A percentile compares a stretch with the other conserved stretches of the same genome.
phyloP scores from a whole-genome alignment of 139 green algal species.

The Asterochloris sp. region DNA sequence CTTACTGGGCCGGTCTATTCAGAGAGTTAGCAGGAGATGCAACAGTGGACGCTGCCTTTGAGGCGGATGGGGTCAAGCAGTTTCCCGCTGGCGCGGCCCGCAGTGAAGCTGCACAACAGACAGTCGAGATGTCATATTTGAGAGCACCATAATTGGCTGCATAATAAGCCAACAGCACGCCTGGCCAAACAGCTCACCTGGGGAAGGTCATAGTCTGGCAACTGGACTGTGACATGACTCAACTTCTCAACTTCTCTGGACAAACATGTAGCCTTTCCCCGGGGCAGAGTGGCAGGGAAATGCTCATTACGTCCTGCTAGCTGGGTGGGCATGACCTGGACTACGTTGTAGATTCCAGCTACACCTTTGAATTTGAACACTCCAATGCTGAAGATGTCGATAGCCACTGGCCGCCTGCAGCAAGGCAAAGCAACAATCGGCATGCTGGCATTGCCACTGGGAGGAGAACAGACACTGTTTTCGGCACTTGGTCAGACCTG shows the following conservation, averaged over 20 bases:
- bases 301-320: constrained; percentile 14
- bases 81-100: too few species aligned
- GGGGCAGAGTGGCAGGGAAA: constrained; percentile 1
- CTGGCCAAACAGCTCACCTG: constrained; percentile 1
- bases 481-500: background rate
- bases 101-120: too few species aligned
- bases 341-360: constrained; percentile 15
- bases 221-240: background rate
- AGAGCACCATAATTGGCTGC: too few species aligned
- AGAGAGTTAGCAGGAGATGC: too few species aligned
- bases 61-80: too few species aligned
- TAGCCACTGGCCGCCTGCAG: constrained; percentile 8
- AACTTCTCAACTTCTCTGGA: constrained; percentile 9
- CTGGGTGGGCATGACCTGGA: constrained; percentile 8
- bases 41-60: too few species aligned
- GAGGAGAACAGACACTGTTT: background rate
- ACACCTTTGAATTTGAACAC: constrained; percentile 26
- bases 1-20: too few species aligned
- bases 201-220: constrained; percentile 11
- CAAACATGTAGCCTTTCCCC: constrained; percentile 16
- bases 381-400: constrained; percentile 19
- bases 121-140: too few species aligned
- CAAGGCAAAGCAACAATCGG: background rate
- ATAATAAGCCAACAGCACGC: too few species aligned
- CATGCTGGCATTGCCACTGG: background rate